Conservation (phyloP, 768 basidiomycete genomes). For the Russula virescens region DNA sequence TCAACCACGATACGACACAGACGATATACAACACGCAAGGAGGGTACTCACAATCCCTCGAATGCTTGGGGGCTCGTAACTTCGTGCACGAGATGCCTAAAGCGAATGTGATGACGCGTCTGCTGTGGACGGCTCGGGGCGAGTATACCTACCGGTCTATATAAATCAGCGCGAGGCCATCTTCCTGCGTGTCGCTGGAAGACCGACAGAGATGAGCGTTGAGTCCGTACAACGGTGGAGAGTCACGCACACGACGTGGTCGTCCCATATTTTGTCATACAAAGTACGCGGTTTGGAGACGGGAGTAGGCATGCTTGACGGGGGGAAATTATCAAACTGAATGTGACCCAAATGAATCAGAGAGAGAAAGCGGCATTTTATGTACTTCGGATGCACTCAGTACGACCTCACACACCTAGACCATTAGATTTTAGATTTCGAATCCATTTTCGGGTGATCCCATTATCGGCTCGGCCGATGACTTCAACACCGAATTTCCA, state of each 20-base stretch:
- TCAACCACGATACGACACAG: background rate
- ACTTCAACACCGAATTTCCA: background rate
- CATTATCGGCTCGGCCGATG: background rate
- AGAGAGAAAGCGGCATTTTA: background rate
- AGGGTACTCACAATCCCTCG: conserved; percentile 43
- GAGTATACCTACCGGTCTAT: conserved; percentile 40
- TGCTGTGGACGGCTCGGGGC: background rate
- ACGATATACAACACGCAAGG: background rate
- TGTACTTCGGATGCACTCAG: too few relatives aligned
- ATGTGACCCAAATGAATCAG: background rate
- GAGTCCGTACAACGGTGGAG: background rate
- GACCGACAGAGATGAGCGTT: background rate
- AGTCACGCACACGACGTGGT: conserved; percentile 78
- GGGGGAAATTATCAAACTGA: background rate
- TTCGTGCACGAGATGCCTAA: conserved; percentile 55
- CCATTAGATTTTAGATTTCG: too few relatives aligned
- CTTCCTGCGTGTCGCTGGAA: conserved; percentile 60
- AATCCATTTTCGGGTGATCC: too few relatives aligned
- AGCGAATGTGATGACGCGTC: conserved; percentile 14
- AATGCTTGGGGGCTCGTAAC: conserved; percentile 62
- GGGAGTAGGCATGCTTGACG: conserved; percentile 48
- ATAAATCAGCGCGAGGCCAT: conserved; percentile 77
- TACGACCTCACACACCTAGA: too few relatives aligned
- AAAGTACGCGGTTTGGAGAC: conserved; percentile 70
- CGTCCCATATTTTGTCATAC: conserved; percentile 98